These are phyloP conservation scores for Candida ficus DNA, from an alignment of 805 yeast genomes.

Conservation along the genomic window DNA sequence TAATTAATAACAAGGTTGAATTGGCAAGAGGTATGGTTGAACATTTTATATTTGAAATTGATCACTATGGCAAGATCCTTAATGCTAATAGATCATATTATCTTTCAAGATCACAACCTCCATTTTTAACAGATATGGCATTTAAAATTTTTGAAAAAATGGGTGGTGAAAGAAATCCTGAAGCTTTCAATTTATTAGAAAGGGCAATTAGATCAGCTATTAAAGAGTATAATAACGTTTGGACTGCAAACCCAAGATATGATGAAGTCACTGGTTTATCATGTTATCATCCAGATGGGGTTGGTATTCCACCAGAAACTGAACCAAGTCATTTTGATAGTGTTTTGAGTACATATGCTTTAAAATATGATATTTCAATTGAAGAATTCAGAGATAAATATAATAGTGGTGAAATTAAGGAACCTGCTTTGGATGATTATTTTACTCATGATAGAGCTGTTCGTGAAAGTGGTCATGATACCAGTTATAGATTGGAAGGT, in stretches of 20 bases:
- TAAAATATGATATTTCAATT: conserved; percentile 50
- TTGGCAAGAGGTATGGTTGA: conserved; percentile 88
- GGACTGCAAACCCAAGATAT: conserved; percentile 71
- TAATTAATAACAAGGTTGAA: conserved; percentile 58
- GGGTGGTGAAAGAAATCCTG: conserved; percentile 40
- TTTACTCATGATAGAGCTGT: conserved; percentile 91
- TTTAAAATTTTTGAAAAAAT: conserved; percentile 58
- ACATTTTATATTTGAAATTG: conserved; percentile 85
- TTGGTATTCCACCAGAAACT: conserved; percentile 96
- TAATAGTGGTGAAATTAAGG: conserved; percentile 58
- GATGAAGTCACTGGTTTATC: conserved; percentile 77
- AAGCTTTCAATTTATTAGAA: conserved; percentile 54
- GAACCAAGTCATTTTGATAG: conserved; percentile 83
- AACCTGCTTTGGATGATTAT: conserved; percentile 83
- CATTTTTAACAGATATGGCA: conserved; percentile 92
- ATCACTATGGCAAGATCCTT: conserved; percentile 85
- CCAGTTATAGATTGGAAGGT: conserved; percentile 85
- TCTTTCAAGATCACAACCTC: conserved; percentile 91
- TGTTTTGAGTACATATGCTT: conserved; percentile 61
- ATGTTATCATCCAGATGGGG: conserved; percentile 83
- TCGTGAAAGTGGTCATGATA: conserved; percentile 95
- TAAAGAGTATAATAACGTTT: conserved; percentile 75
- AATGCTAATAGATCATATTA: conserved; percentile 94
- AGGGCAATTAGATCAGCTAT: conserved; percentile 75
- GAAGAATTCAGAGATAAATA: conserved; percentile 67